phyloP scores from a whole-genome alignment of 371 early-diverging fungal species.

The Rhizopus microsporus region DNA sequence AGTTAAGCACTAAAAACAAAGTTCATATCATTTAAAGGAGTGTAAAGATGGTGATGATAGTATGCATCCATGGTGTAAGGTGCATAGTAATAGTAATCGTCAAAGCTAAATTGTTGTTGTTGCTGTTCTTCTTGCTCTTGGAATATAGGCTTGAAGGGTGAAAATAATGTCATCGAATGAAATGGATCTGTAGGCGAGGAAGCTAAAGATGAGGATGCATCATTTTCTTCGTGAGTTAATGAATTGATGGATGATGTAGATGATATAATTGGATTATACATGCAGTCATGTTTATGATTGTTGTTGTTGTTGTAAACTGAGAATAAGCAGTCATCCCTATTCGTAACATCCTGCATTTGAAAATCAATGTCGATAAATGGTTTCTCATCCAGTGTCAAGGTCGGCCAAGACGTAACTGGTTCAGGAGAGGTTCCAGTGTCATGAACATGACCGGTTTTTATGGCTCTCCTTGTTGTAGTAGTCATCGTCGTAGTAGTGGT shows the following conservation, averaged over 20 bases:
- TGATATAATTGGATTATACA: neutral
- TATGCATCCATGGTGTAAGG: neutral
- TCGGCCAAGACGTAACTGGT: slow-evolving; percentile 28
- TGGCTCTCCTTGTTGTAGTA: too few species aligned
- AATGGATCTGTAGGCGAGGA: slow-evolving; percentile 34
- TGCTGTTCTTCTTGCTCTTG: slow-evolving; percentile 17
- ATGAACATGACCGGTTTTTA: too few species aligned
- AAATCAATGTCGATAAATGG: slow-evolving; percentile 33
- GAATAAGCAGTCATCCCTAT: neutral
- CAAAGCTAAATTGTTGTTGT: neutral
- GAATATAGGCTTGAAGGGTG: slow-evolving; percentile 35
- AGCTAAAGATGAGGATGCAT: slow-evolving; percentile 30
- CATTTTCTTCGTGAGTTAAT: slow-evolving; percentile 14
- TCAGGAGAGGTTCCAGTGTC: too few species aligned
- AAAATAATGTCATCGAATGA: slow-evolving; percentile 32
- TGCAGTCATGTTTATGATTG: neutral
- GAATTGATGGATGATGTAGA: slow-evolving; percentile 2
- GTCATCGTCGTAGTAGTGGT: too few species aligned
- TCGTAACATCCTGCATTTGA: slow-evolving; percentile 26
- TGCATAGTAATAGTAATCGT: neutral
- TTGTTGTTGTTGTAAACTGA: slow-evolving; percentile 7
- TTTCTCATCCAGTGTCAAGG: too few species aligned
- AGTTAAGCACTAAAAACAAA: slow-evolving; percentile 25
- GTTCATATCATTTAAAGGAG: slow-evolving; percentile 22
- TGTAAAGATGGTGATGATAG: slow-evolving; percentile 13